Base-by-base conservation (phyloP, 371 early-diverging fungal species). In the Paraphysoderma sedebokerense region DNA sequence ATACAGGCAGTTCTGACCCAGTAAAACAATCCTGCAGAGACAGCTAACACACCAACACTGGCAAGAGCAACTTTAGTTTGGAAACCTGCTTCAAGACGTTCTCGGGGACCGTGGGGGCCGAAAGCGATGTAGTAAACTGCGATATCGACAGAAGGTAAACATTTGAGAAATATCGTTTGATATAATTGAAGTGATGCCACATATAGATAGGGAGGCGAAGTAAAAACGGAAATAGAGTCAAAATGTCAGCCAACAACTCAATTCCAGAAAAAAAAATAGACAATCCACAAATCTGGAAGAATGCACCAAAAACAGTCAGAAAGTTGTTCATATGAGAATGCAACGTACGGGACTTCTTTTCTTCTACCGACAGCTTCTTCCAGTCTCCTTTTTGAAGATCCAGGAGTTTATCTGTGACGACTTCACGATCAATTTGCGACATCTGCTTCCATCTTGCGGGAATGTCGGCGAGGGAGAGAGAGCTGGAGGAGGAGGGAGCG, bases 361-460 rank as follows among this genome's bases (percentile, higher is more conserved):
- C 81, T 40, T 92, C 92, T 49, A 79, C 52, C 40, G 91, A 68
- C 55, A 95, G 67, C 51, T 72, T 65, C 70, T 82, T 84, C 96
- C 96, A 95, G 69, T 95, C 92, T 42, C 74, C 86, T 73, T 85
- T 86, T 72, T 91, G 87, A 52, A 67, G 67, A 60, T 80, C 84
- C 54, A 73, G 74, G 37, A 95, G 75, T 51, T 73, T 66, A 61
- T 80, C 84, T 49, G 82, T 68, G 49, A 92, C 75, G 47, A 80
- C 78, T 54, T 72, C 72, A 71, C 86, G 87, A 64, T 91, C 90
- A 51, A 72, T 68, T 50, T 77, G 70, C 32, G 91, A 79, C 48
- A 95, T 73, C 53, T 80, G 75, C 63, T 69, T 74, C 89, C 92
- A 93, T 56, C 81, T 76, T 45, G 74, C 56, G 59, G 85, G 81